A percentile compares a stretch with the other conserved stretches of the same genome.
These are phyloP conservation scores for Candida ovalis DNA, from an alignment of 805 yeast genomes.

Conservation along the genomic window DNA sequence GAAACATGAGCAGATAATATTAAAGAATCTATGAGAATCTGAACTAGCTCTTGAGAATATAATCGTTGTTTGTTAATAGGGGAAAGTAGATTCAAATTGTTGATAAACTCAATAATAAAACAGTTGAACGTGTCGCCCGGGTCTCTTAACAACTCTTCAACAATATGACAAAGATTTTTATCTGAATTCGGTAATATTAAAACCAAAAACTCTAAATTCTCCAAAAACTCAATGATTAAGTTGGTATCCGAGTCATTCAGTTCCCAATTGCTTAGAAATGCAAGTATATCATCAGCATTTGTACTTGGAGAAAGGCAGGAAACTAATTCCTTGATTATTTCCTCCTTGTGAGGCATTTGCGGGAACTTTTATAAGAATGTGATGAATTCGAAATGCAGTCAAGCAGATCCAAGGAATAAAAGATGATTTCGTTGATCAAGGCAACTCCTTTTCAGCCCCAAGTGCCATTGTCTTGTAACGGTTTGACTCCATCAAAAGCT, in stretches of 20 bases:
- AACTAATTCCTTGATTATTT: neutral
- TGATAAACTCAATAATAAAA: slow-evolving; percentile 12
- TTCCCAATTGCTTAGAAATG: slow-evolving; percentile 15
- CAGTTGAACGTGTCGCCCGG: slow-evolving; percentile 2
- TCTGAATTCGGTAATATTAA: slow-evolving; percentile 3
- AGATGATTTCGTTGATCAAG: too few relatives aligned
- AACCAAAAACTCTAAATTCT: slow-evolving; percentile 4
- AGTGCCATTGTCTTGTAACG: too few relatives aligned
- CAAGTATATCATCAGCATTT: neutral
- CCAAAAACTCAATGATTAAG: slow-evolving; percentile 12
- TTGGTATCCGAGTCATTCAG: slow-evolving; percentile 6
- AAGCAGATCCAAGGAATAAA: too few relatives aligned
- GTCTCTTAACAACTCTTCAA: slow-evolving; percentile 1
- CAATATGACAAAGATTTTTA: slow-evolving; percentile 1
- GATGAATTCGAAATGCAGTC: too few relatives aligned
- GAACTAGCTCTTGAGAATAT: slow-evolving; percentile 12
- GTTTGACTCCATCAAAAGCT: too few relatives aligned
- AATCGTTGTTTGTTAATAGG: slow-evolving; percentile 18
- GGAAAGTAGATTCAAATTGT: slow-evolving; percentile 15
- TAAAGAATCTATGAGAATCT: slow-evolving; percentile 7
- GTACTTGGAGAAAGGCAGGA: neutral
- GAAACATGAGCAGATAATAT: neutral
- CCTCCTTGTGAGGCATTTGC: slow-evolving; percentile 3
- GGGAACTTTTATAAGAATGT: neutral
- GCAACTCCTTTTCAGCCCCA: too few relatives aligned